Conservation (phyloP, 2,329 filamentous ascomycete genomes). For the Colletotrichum sp. region DNA sequence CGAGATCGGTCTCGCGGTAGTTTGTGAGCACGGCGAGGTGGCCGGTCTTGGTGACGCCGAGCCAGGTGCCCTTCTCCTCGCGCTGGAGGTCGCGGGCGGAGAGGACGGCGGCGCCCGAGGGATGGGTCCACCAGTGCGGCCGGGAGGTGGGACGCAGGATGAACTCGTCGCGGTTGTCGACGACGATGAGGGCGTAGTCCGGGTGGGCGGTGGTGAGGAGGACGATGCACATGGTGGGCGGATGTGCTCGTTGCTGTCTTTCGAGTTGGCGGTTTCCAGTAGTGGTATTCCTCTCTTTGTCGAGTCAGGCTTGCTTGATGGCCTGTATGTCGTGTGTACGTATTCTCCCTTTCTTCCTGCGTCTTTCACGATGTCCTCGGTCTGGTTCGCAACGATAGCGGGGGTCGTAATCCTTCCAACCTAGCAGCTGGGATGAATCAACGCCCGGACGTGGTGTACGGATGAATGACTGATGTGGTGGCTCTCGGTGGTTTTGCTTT, state of each 20-base stretch:
- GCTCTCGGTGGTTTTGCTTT: neutral
- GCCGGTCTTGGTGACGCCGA: constrained; percentile 65
- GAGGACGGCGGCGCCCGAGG: constrained; percentile 52
- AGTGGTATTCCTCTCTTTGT: neutral
- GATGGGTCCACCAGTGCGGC: constrained; percentile 67
- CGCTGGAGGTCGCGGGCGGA: constrained; percentile 68
- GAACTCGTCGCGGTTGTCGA: constrained; percentile 82
- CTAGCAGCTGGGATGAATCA: neutral
- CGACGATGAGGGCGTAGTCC: constrained; percentile 73
- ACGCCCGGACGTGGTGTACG: neutral
- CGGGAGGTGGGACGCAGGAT: constrained; percentile 68
- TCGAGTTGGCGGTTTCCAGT: neutral
- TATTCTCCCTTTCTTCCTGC: neutral
- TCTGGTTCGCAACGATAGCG: neutral
- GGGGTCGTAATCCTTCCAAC: neutral
- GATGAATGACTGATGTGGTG: neutral
- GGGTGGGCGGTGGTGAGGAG: constrained; percentile 79
- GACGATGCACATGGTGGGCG: constrained; percentile 73
- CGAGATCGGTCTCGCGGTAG: constrained; percentile 61
- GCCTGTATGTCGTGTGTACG: neutral
- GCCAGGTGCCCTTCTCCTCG: constrained; percentile 68
- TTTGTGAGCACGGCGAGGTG: constrained; percentile 71
- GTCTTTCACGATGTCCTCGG: neutral
- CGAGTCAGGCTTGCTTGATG: neutral
- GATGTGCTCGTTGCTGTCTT: neutral